Percentiles rank a stretch among this genome's conserved stretches.
phyloP scores from a whole-genome alignment of 495 filamentous ascomycete species.

The Aspergillus sclerotiicarbonarius region DNA sequence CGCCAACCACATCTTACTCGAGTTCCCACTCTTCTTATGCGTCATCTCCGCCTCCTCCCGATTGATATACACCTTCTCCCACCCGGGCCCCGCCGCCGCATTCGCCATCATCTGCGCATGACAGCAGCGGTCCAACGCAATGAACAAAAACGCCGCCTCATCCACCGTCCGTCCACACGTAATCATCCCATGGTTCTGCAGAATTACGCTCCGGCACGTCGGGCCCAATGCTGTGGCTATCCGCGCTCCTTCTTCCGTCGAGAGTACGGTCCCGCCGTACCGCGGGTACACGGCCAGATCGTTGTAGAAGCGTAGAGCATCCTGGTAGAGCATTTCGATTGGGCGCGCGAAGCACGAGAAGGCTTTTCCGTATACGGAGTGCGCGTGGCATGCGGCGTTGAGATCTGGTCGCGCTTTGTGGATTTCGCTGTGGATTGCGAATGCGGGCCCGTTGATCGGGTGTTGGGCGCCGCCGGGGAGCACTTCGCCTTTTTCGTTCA shows the following conservation, averaged over 20 bases:
- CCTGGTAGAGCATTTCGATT: slow-evolving; percentile 42
- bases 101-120: slow-evolving; percentile 59
- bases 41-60: slow-evolving; percentile 52
- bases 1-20: slow-evolving; percentile 22
- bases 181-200: slow-evolving; percentile 60
- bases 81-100: slow-evolving; percentile 45
- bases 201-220: slow-evolving; percentile 51
- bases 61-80: slow-evolving; percentile 49
- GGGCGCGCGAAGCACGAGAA: slow-evolving; percentile 31
- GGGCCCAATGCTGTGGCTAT: slow-evolving; percentile 52
- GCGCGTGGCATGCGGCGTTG: slow-evolving; percentile 36
- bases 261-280: slow-evolving; percentile 50
- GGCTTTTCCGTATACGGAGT: slow-evolving; percentile 31
- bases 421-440: slow-evolving; percentile 52
- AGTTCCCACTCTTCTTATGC: slow-evolving; percentile 24
- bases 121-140: slow-evolving; percentile 57
- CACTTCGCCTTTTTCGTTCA: slow-evolving; percentile 35
- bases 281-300: slow-evolving; percentile 41
- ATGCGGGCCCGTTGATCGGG: slow-evolving; percentile 55
- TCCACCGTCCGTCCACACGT: slow-evolving; percentile 55
- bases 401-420: slow-evolving; percentile 36
- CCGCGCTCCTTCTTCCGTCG: slow-evolving; percentile 51
- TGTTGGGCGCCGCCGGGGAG: slow-evolving; percentile 39
- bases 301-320: slow-evolving; percentile 50
- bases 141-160: slow-evolving; percentile 60